Base-by-base conservation (phyloP, 2,329 filamentous ascomycete species). In the Dactylonectria macrodidyma region DNA sequence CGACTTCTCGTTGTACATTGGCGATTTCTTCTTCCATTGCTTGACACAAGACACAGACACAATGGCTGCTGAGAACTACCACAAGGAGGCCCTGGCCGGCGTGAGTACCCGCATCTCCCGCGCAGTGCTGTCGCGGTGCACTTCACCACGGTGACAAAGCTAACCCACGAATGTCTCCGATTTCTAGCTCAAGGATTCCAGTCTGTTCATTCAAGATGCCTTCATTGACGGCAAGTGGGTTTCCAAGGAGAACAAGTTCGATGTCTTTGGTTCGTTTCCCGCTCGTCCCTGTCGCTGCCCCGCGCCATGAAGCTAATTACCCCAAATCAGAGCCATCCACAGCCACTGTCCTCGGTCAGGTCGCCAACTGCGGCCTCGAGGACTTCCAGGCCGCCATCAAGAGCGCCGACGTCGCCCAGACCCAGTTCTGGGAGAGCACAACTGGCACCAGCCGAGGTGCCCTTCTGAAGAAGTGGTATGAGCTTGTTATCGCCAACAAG, bases 211-310 rank as follows among this genome's bases (percentile, higher is more conserved):
- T 30, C 73, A 76, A 54, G 73, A 76, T 38, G 75, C 75, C 51
- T 76, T 76, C 60, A 76, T 76, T 19, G 72, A 76, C 48, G 75
- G 75, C 16, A 66, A 75, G 70, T 76, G 75, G 75, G 73, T 75
- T 30, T 22, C 72, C 61, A 76, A 76, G 65, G 73, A 76, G n/a
- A 74, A 74, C 65, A 76, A 75, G 60, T 76, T 76, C 9, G 75
- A 76, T 24, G 75, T 76, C 33, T 76, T 76, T 41, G 74, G 74
- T 76, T 50, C 61, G 73, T 73, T 5, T 16, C 12, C 33, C n/a
- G 16, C 12, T 10, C 48, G 22, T 11, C 59, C 22, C 8, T 19
- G 26, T 7, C 56, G 8, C 9, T 58, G 51, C 41, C 12, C 2
- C 19, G 6, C 30, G 12, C 1, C 26, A 9, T 1, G 5, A 62